A percentile compares a stretch with the other conserved stretches of the same genome.
Conservation (phyloP, 805 yeast genomes). For the Monosporozyma servazzii region DNA sequence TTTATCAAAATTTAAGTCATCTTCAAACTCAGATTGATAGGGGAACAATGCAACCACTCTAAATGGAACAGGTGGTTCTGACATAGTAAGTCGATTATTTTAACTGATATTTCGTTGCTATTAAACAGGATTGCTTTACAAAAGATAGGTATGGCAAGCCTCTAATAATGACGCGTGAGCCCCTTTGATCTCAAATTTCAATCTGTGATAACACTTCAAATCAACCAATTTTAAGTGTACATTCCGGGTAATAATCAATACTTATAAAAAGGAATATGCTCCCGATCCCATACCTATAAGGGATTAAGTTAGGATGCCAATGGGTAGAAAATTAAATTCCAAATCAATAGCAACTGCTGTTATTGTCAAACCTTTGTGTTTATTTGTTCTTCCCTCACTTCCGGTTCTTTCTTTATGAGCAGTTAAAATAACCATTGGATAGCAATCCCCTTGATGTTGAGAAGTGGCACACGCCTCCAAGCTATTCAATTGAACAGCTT, state of each 20-base stretch:
- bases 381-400: too few species aligned
- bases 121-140: not conserved
- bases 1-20: conserved; percentile 64
- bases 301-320: too few species aligned
- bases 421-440: too few species aligned
- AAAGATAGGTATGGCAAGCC: not conserved
- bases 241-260: not conserved
- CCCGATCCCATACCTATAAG: too few species aligned
- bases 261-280: not conserved
- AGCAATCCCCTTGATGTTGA: too few species aligned
- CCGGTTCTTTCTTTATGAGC: too few species aligned
- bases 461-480: too few species aligned
- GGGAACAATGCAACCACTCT: conserved; percentile 59
- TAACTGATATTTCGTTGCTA: not conserved
- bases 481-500: too few species aligned
- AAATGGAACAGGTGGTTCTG: conserved; percentile 42
- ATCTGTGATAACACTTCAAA: not conserved
- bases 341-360: too few species aligned
- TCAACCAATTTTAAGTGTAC: not conserved
- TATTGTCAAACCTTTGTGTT: too few species aligned
- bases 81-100: conserved; percentile 10
- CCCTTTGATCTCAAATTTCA: conserved; percentile 1
- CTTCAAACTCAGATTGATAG: conserved; percentile 64
- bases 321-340: too few species aligned
- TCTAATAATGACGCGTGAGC: not conserved